Evolutionary conservation across 1,284 basidiomycete species (phyloP).

Genomic region (Cutaneotrichosporon sp.): DNA sequence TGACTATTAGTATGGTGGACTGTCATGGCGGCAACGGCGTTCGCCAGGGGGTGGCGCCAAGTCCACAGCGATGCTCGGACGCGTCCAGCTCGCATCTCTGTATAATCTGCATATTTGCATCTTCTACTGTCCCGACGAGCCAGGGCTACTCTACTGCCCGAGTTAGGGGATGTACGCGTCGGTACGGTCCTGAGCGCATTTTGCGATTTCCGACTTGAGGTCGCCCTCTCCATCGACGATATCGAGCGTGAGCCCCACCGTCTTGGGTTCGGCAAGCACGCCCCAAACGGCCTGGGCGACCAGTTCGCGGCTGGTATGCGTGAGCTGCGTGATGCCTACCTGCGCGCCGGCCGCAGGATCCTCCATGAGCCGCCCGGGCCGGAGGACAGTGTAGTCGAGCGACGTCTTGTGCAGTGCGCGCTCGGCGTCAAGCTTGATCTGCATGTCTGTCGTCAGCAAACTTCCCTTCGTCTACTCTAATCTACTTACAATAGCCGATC

Average conservation of each 20-base stretch:
- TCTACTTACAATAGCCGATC: constrained; percentile 37
- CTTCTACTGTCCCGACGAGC: too few species aligned
- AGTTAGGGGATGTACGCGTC: constrained; percentile 22
- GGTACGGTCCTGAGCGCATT: constrained; percentile 56
- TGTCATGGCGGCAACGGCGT: too few species aligned
- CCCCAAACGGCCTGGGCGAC: constrained; percentile 57
- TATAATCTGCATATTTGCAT: too few species aligned
- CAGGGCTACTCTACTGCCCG: not conserved
- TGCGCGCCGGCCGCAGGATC: constrained; percentile 55
- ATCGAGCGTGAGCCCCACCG: constrained; percentile 61
- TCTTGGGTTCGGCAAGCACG: constrained; percentile 56
- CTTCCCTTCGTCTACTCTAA: not conserved
- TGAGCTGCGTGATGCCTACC: constrained; percentile 58
- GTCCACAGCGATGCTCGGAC: too few species aligned
- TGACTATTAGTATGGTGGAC: constrained; percentile 47
- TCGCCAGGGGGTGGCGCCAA: too few species aligned
- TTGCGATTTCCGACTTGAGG: constrained; percentile 56
- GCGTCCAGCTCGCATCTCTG: too few species aligned
- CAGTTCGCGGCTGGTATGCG: constrained; percentile 53
- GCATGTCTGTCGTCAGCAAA: constrained; percentile 50
- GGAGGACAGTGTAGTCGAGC: constrained; percentile 66
- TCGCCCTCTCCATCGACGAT: constrained; percentile 57
- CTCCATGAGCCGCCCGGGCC: constrained; percentile 59
- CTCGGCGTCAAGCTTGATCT: constrained; percentile 67
- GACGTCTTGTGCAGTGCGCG: constrained; percentile 56